Evolutionary conservation across 768 basidiomycete species (phyloP), one percentile per base, ranked within the genome.

Genomic region (Ephemerocybe angulata): DNA sequence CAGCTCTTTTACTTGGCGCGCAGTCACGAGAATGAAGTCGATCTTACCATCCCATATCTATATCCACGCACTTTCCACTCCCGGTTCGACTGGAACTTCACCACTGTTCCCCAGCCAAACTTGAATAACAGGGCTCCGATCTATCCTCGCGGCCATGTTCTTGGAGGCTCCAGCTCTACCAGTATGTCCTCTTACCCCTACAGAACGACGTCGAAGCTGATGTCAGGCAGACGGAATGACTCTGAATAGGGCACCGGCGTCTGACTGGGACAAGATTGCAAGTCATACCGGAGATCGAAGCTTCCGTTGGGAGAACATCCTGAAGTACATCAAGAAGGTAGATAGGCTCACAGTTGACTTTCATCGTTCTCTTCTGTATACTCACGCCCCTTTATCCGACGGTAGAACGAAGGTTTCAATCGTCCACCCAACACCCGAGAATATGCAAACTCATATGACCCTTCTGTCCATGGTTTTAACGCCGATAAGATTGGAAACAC

Each of bases 61-160:
- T 37, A 37, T 37, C 13, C 13, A 12, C 35, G 35, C 35, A 37
- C 12, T n/a, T 37, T 37, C 35, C n/a, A 12, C 35, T 12, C 13
- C n/a, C 35, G 35, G 12, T 64, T 57, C 31, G 66, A 69, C 52
- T 72, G 71, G 71, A 71, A 70, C 40, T 71, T 59, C 53, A 70
- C 69, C 15, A 67, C 67, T 0, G 54, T 56, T n/a, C 65, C 66
- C 1, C 67, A 69, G 37, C 19, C 44, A 2, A 63, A 62, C 12
- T 56, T 71, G 1, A 60, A 62, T 50, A 60, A 61, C 28, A 64
- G 67, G 1, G 19, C 54, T 10, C 51, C 70, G 8, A 30, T 61
- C 17, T 71, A 65, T 52, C 62, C 65, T 6, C 50, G 68, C 15
- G 72, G 72, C 1, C 53, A 62, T 48, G 50, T 70, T 17, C 60